Conservation (phyloP, 768 basidiomycete species). For the Galerina sulciceps region DNA sequence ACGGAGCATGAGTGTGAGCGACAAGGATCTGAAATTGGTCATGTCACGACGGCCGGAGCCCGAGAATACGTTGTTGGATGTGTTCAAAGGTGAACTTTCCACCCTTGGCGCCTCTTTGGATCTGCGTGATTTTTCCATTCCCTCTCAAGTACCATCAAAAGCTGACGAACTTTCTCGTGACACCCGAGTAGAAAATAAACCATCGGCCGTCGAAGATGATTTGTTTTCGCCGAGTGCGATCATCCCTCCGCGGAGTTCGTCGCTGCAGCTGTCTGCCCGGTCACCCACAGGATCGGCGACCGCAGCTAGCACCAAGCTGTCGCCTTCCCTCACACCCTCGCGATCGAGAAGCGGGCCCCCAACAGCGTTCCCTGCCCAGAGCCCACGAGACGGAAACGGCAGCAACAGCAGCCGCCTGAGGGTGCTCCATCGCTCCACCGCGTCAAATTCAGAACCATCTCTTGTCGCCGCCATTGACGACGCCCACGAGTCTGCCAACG, state of each 20-base stretch:
- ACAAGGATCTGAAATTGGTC: constrained; percentile 56
- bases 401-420: constrained; percentile 41
- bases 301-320: constrained; percentile 29
- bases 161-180: constrained; percentile 30
- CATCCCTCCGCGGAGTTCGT: constrained; percentile 54
- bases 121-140: constrained; percentile 67
- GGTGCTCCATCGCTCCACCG: constrained; percentile 71
- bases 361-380: constrained; percentile 22
- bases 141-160: constrained; percentile 41
- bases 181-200: constrained; percentile 25
- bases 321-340: constrained; percentile 46
- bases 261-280: constrained; percentile 44
- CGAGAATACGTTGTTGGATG: constrained; percentile 52
- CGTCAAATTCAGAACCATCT: constrained; percentile 85
- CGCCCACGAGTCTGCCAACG: constrained; percentile 29
- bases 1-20: constrained; percentile 76
- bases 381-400: constrained; percentile 25
- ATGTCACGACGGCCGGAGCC: constrained; percentile 24
- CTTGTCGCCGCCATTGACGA: constrained; percentile 62
- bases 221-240: constrained; percentile 31
- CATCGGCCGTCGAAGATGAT: constrained; percentile 6
- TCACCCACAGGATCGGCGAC: constrained; percentile 26
- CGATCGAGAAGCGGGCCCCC: constrained; percentile 46
- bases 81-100: constrained; percentile 75
- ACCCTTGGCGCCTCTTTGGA: constrained; percentile 68